Conservation (phyloP, 1,284 basidiomycete genomes). For the Cryptococcus wingfieldii region DNA sequence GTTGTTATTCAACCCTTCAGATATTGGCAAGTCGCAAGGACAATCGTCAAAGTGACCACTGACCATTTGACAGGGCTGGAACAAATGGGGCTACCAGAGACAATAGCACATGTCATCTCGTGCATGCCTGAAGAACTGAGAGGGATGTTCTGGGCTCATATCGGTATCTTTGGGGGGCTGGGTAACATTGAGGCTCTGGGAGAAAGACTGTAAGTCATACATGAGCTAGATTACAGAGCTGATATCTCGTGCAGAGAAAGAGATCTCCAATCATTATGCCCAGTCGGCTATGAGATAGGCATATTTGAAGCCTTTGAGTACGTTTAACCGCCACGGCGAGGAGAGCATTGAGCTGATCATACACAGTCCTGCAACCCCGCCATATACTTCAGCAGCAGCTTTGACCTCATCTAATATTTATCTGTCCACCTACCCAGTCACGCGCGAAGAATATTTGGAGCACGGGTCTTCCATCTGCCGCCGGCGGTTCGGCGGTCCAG, state of each 20-base stretch:
- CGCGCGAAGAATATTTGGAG: constrained; percentile 75
- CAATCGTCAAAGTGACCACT: not conserved
- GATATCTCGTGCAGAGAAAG: constrained; percentile 40
- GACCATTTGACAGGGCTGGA: constrained; percentile 59
- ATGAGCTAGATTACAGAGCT: not conserved
- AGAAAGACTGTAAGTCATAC: constrained; percentile 58
- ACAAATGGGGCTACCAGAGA: constrained; percentile 71
- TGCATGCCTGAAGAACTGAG: constrained; percentile 70
- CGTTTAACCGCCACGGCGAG: constrained; percentile 35
- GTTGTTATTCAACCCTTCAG: constrained; percentile 78
- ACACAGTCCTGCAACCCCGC: constrained; percentile 65
- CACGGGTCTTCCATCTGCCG: constrained; percentile 68
- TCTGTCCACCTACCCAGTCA: constrained; percentile 59
- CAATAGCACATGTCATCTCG: constrained; percentile 69
- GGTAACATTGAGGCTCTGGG: constrained; percentile 70
- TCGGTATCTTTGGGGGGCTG: constrained; percentile 81
- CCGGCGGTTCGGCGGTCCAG: constrained; percentile 39
- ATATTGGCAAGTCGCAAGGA: constrained; percentile 62
- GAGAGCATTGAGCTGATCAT: not conserved
- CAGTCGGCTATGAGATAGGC: constrained; percentile 66
- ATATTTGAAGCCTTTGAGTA: constrained; percentile 71
- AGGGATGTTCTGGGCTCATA: constrained; percentile 91
- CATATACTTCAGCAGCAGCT: constrained; percentile 63
- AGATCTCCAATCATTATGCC: constrained; percentile 73
- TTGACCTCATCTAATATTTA: constrained; percentile 57